Evolutionary conservation across 352 stramenopile genomes (phyloP).

Genomic region (Discostella stelligera): DNA sequence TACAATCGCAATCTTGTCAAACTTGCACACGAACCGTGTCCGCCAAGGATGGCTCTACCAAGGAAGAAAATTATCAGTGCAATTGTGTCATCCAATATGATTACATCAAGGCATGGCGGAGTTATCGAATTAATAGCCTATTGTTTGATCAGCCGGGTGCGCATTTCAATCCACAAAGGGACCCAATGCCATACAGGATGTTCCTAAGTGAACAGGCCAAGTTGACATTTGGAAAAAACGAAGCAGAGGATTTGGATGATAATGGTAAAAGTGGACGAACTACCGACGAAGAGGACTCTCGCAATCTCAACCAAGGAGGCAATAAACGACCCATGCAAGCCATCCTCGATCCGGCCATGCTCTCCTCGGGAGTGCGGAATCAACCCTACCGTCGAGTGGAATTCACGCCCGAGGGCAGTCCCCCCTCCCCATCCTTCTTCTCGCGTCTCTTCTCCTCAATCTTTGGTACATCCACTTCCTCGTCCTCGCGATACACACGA

Average conservation of each 20-base stretch:
- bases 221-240: slow-evolving; percentile 5
- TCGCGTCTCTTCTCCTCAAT: slow-evolving; percentile 14
- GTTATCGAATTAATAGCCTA: slow-evolving; percentile 29
- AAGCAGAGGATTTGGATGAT: neutral
- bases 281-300: neutral
- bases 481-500: slow-evolving; percentile 9
- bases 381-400: slow-evolving; percentile 34
- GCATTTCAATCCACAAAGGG: slow-evolving; percentile 47
- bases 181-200: slow-evolving; percentile 35
- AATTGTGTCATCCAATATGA: slow-evolving; percentile 42
- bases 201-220: slow-evolving; percentile 21
- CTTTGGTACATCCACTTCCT: too few relatives aligned
- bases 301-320: too few relatives aligned
- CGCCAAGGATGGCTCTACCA: slow-evolving; percentile 35
- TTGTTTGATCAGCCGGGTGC: slow-evolving; percentile 49
- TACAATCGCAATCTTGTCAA: slow-evolving; percentile 22
- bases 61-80: slow-evolving; percentile 42
- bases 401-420: slow-evolving; percentile 20
- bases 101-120: slow-evolving; percentile 47
- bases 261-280: neutral
- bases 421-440: slow-evolving; percentile 38
- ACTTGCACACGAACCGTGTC: slow-evolving; percentile 31
- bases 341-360: slow-evolving; percentile 21
- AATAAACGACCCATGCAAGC: too few relatives aligned
- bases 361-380: slow-evolving; percentile 21